Conservation (phyloP, 73 alveolate species). For the Tetrahymena malaccensis region DNA sequence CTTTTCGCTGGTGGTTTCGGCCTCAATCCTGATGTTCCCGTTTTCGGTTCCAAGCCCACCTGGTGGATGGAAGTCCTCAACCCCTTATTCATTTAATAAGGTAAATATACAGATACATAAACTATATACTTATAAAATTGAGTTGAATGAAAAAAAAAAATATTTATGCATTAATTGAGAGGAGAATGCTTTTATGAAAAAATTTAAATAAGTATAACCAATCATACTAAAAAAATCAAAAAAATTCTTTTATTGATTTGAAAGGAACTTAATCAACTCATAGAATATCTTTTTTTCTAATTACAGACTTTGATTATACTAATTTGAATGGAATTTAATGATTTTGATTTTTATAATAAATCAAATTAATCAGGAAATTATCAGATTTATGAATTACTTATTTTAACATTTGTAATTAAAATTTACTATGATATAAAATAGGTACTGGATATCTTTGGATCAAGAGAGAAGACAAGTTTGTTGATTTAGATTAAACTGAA, state of each 20-base stretch:
- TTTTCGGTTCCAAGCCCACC: conserved; percentile 61
- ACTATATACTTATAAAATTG: no score
- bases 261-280: not conserved
- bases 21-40: conserved; percentile 57
- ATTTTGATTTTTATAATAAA: not conserved
- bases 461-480: conserved; percentile 51
- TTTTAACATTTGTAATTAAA: not conserved
- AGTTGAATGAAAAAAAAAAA: no score
- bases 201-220: not conserved
- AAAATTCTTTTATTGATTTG: not conserved
- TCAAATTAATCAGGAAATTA: not conserved
- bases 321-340: not conserved
- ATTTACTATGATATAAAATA: not conserved
- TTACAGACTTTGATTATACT: not conserved
- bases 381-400: not conserved
- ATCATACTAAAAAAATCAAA: not conserved
- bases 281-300: not conserved
- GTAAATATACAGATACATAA: not conserved
- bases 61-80: conserved; percentile 52
- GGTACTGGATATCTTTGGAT: conserved; percentile 68
- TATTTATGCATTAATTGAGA: not conserved
- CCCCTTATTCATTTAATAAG: not conserved
- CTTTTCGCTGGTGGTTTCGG: conserved; percentile 84
- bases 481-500: conserved; percentile 52
- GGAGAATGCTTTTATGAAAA: not conserved